phyloP scores from a whole-genome alignment of 345 rosid species.

The Turritis glabra region DNA sequence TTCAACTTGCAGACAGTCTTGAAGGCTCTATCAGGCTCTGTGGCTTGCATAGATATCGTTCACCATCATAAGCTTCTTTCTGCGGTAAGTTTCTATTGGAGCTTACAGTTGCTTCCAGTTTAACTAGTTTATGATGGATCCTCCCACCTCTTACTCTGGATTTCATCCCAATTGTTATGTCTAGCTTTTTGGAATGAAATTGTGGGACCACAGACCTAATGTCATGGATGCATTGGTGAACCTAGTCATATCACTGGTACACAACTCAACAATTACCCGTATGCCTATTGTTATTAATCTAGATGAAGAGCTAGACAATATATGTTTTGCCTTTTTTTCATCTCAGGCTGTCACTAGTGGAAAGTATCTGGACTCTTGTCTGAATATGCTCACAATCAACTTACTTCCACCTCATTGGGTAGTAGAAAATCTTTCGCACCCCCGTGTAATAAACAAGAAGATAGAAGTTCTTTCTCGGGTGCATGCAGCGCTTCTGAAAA shows the following conservation, averaged over 20 bases:
- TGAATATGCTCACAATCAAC: slow-evolving; percentile 68
- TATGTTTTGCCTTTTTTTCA: slow-evolving; percentile 5
- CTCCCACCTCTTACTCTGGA: slow-evolving; percentile 6
- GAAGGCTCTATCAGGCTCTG: slow-evolving; percentile 68
- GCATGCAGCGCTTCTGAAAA: slow-evolving; percentile 63
- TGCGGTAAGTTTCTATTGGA: slow-evolving; percentile 49
- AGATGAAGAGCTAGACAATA: not conserved
- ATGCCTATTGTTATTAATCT: not conserved
- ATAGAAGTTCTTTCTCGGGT: slow-evolving; percentile 68
- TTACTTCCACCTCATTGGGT: slow-evolving; percentile 61
- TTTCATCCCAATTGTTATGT: slow-evolving; percentile 4
- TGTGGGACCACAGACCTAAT: slow-evolving; percentile 69
- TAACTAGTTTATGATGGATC: not conserved
- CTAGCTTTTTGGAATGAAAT: slow-evolving; percentile 72
- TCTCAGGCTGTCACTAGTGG: slow-evolving; percentile 75
- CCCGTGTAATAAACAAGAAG: slow-evolving; percentile 50
- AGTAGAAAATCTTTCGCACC: slow-evolving; percentile 34
- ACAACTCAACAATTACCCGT: slow-evolving; percentile 9
- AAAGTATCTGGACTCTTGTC: slow-evolving; percentile 60
- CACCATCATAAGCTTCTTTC: slow-evolving; percentile 66
- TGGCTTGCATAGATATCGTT: slow-evolving; percentile 57
- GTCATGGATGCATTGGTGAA: slow-evolving; percentile 73
- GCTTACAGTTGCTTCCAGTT: not conserved
- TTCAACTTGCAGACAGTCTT: slow-evolving; percentile 54
- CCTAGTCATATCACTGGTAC: slow-evolving; percentile 68